Percentiles rank a stretch among this genome's conserved stretches.
Conservation (phyloP, 73 alveolate genomes). For the Tetrahymena borealis region DNA sequence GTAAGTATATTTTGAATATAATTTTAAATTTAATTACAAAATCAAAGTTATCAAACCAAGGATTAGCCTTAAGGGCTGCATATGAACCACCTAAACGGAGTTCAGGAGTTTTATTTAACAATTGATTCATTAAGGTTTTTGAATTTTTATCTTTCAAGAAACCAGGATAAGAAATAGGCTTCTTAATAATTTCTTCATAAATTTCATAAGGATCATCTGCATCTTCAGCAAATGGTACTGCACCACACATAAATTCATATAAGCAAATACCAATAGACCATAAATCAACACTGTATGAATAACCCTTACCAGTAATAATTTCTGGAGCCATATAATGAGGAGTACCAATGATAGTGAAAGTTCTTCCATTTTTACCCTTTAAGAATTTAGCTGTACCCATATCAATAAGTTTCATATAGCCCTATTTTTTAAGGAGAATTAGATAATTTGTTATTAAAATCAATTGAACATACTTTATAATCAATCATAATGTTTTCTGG, state of each 20-base stretch:
- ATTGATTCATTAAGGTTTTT: constrained; percentile 47
- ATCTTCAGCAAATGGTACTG: constrained; percentile 55
- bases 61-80: constrained; percentile 38
- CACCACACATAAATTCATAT: constrained; percentile 61
- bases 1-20: background rate
- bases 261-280: constrained; percentile 66
- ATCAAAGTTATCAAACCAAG: constrained; percentile 42
- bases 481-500: constrained; percentile 65
- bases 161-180: constrained; percentile 44
- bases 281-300: constrained; percentile 55
- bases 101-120: constrained; percentile 61
- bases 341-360: constrained; percentile 65
- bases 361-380: constrained; percentile 51
- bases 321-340: constrained; percentile 77
- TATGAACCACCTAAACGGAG: constrained; percentile 30
- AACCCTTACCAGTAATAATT: constrained; percentile 55
- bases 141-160: constrained; percentile 49
- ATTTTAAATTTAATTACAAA: background rate
- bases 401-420: constrained; percentile 57
- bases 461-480: constrained; percentile 11
- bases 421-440: constrained; percentile 8
- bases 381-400: constrained; percentile 61
- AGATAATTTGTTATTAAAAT: background rate
- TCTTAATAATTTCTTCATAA: constrained; percentile 43
- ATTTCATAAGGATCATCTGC: constrained; percentile 60